Conservation (phyloP, 2,329 filamentous ascomycete species). For the Periconia sp. region DNA sequence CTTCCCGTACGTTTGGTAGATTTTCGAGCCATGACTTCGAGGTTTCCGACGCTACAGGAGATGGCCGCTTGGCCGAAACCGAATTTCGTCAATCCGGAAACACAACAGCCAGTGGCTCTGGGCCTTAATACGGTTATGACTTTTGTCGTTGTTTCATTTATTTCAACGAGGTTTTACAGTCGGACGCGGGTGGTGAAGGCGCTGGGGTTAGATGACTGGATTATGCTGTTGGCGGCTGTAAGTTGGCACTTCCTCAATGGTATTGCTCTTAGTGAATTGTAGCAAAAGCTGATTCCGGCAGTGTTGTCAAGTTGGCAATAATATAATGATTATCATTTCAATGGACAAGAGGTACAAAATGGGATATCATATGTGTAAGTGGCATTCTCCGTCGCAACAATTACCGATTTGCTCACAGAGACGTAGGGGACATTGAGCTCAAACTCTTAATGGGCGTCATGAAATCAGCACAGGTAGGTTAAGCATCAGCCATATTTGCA, state of each 20-base stretch:
- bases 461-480: neutral
- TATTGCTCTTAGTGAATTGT: neutral
- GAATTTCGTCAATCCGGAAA: conserved; percentile 33
- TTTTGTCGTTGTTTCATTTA: conserved; percentile 15
- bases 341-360: conserved; percentile 8
- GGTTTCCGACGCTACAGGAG: conserved; percentile 27
- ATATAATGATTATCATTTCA: conserved; percentile 14
- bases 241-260: conserved; percentile 11
- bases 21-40: conserved; percentile 21
- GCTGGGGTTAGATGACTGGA: conserved; percentile 24
- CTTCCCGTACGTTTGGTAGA: neutral
- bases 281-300: neutral
- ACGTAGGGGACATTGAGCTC: conserved; percentile 5
- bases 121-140: conserved; percentile 26
- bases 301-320: conserved; percentile 5
- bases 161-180: conserved; percentile 26
- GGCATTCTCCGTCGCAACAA: neutral
- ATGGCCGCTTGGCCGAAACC: conserved; percentile 27
- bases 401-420: neutral
- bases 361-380: conserved; percentile 17
- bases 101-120: conserved; percentile 22
- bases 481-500: neutral
- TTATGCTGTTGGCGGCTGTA: conserved; percentile 15
- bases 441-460: neutral
- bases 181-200: conserved; percentile 25